These are phyloP conservation scores for Rhinocladiella mackenziei DNA, from an alignment of 2,329 filamentous ascomycete species.

Conservation along the genomic window DNA sequence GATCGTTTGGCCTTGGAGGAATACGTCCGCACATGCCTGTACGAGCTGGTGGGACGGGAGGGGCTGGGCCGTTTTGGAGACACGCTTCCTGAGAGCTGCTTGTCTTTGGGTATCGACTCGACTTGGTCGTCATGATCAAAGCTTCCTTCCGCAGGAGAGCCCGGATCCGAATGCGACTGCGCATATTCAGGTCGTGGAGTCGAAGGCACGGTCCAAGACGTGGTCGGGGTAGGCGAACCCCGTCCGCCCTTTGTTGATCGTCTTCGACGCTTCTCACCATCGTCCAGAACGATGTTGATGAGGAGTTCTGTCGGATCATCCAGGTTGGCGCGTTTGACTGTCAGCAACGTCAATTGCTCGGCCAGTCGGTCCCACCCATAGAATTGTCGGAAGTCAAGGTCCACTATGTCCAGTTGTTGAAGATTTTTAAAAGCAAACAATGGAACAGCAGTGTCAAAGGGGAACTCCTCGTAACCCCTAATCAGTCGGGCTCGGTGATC, in stretches of 20 bases:
- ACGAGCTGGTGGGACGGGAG: conserved; percentile 65
- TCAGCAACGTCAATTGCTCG: conserved; percentile 85
- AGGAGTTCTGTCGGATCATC: conserved; percentile 88
- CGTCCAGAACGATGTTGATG: conserved; percentile 89
- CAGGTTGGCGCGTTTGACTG: conserved; percentile 78
- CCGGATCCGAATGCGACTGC: conserved; percentile 65
- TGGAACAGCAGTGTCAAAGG: conserved; percentile 94
- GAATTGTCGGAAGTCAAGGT: conserved; percentile 94
- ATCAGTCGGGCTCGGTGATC: conserved; percentile 90
- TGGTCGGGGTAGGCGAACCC: conserved; percentile 65
- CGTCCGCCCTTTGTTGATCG: conserved; percentile 70
- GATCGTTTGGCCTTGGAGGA: conserved; percentile 76
- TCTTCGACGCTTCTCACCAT: conserved; percentile 86
- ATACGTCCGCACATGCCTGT: conserved; percentile 61
- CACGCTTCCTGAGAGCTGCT: conserved; percentile 55
- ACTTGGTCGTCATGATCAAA: conserved; percentile 31
- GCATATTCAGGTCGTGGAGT: conserved; percentile 61
- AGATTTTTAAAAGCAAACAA: conserved; percentile 97
- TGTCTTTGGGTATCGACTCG: conserved; percentile 12
- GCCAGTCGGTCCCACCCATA: conserved; percentile 94
- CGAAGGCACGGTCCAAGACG: conserved; percentile 62
- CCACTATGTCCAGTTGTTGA: conserved; percentile 86
- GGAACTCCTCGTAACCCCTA: conserved; percentile 92
- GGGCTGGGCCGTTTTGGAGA: conserved; percentile 75
- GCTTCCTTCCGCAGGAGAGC: conserved; percentile 52